Percentiles rank a stretch among this genome's conserved stretches.
phyloP scores from a whole-genome alignment of 345 rosid species.

The Arabidopsis arenosa region DNA sequence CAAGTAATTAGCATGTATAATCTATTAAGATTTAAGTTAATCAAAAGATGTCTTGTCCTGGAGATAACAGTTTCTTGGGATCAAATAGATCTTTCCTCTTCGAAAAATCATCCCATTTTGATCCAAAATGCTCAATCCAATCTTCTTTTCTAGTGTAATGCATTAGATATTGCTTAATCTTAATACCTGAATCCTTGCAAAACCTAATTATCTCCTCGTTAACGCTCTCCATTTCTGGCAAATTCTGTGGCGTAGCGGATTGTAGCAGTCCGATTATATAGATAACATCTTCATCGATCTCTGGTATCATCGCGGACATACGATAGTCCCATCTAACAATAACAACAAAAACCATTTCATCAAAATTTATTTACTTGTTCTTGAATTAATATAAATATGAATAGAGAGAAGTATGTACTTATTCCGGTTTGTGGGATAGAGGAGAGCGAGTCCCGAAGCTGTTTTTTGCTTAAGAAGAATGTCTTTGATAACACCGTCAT shows the following conservation, averaged over 20 bases:
- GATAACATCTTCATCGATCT: conserved; percentile 65
- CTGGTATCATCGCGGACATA: conserved; percentile 74
- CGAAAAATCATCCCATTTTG: conserved; percentile 66
- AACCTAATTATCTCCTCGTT: conserved; percentile 59
- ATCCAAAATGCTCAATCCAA: conserved; percentile 81
- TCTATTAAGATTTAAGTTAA: neutral
- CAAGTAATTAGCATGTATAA: neutral
- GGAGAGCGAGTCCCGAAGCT: conserved; percentile 62
- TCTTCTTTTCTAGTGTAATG: conserved; percentile 51
- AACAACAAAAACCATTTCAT: conserved; percentile 8
- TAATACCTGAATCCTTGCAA: conserved; percentile 61
- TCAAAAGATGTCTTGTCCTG: conserved; percentile 17
- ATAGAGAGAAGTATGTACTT: conserved; percentile 52
- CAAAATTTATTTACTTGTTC: neutral
- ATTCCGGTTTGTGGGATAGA: conserved; percentile 74
- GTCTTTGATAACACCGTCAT: conserved; percentile 63
- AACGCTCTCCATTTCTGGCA: conserved; percentile 53
- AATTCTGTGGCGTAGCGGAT: conserved; percentile 53
- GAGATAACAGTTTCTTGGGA: conserved; percentile 76
- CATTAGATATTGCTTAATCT: conserved; percentile 74
- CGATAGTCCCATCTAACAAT: conserved; percentile 78
- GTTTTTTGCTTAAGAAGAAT: conserved; percentile 66
- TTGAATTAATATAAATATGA: conserved; percentile 20
- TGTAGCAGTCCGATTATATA: conserved; percentile 78
- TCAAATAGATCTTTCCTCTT: conserved; percentile 67